Base-by-base conservation (phyloP, 345 rosid species). In the Eucalyptus viminalis region DNA sequence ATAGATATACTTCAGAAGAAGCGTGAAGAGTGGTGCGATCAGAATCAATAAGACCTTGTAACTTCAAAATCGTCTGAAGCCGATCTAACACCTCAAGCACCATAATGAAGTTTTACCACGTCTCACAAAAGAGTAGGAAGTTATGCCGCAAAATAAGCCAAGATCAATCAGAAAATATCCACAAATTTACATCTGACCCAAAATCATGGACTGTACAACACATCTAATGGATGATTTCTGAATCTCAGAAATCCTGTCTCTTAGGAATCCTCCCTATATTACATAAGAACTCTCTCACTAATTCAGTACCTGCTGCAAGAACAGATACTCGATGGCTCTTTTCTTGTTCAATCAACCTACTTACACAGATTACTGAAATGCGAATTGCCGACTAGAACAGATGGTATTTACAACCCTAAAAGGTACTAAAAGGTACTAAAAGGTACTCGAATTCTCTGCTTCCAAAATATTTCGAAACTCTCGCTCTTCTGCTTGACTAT, bases 141-240 rank as follows among this genome's bases (percentile, higher is more conserved):
- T 76, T 43, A 40, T 11, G 40, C 2, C 27, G 14, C 49, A 49
- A 60, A 72, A 69, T 87, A 90, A 54, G 88, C 34, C 88, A 31
- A 51, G 88, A 83, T 37, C 88, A 54, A 76, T 80, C 88, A 31
- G 89, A 65, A 88, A 88, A 80, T 89, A 81, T 87, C 58, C 86
- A 89, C 88, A 92, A 91, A 91, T 91, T 92, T 91, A 93, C 93
- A 92, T 69, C 72, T 87, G 90, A 92, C 91, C 92, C 92, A 90
- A 92, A 92, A 88, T 72, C 31, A 19, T 72, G 88, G 87, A 90
- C 92, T 93, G 86, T 93, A 93, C 94, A 93, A 80, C 53, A 87
- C 60, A 87, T 56, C 27, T 31, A 31, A 51, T 6, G 40, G 62
- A 40, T 50, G 87, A 51, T 16, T 50, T 86, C 87, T 19, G 62